These are phyloP conservation scores for Ormosia emarginata DNA, from an alignment of 306 rosid genomes.

Conservation along the genomic window DNA sequence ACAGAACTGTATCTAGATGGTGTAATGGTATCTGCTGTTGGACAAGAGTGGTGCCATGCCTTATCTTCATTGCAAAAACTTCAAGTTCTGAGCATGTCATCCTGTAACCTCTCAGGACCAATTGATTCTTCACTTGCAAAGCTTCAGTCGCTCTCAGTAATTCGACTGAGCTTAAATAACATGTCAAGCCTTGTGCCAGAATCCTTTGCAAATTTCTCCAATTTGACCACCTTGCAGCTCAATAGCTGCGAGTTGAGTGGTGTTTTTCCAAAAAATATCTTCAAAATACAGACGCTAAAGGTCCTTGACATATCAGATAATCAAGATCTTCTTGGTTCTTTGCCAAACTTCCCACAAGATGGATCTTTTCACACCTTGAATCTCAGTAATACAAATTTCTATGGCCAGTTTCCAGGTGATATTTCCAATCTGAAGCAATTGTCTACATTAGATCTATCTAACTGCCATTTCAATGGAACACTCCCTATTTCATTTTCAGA, in stretches of 20 bases:
- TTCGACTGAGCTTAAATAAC: conserved; percentile 3
- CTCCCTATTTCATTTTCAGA: conserved; percentile 9
- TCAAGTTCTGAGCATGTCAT: conserved; percentile 25
- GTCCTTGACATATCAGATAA: conserved; percentile 20
- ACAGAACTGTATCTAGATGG: conserved; percentile 37
- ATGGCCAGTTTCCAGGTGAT: conserved; percentile 14
- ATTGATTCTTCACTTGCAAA: conserved; percentile 21
- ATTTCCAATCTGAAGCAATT: conserved; percentile 10
- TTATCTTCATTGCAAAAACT: conserved; percentile 1
- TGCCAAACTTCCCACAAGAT: conserved; percentile 19
- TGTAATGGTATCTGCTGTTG: conserved; percentile 19
- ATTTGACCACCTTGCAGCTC: conserved; percentile 11
- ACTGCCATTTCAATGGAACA: conserved; percentile 11
- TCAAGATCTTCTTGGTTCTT: conserved; percentile 1
- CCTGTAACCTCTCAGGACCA: conserved; percentile 27
- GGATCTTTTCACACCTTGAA: conserved; percentile 7
- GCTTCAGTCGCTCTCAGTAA: neutral
- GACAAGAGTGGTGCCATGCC: conserved; percentile 36
- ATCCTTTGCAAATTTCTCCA: conserved; percentile 6
- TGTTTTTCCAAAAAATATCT: conserved; percentile 16
- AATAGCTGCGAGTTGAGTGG: neutral
- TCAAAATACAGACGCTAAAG: conserved; percentile 1
- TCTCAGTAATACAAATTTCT: conserved; percentile 13
- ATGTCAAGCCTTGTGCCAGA: conserved; percentile 13
- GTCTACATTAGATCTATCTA: conserved; percentile 12